Conservation (phyloP, 169 alveolate species). For the Babesia ovis region DNA sequence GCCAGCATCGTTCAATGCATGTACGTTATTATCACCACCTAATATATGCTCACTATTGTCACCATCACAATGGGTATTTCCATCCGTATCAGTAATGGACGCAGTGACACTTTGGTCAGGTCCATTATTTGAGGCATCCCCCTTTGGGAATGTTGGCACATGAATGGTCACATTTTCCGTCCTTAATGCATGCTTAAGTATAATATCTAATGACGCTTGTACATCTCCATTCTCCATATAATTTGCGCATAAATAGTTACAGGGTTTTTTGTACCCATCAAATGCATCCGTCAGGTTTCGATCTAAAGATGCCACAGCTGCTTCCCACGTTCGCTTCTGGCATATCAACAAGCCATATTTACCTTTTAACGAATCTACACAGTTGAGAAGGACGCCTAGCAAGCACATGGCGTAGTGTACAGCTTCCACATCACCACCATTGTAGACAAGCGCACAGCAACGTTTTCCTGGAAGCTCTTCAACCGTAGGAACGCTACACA, state of each 20-base stretch:
- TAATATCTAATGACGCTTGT: neutral
- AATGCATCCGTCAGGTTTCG: slow-evolving; percentile 6
- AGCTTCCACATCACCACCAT: slow-evolving; percentile 15
- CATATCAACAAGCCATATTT: slow-evolving; percentile 33
- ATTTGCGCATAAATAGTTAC: neutral
- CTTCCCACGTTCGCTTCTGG: slow-evolving; percentile 20
- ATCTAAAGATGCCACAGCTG: neutral
- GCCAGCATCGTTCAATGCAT: neutral
- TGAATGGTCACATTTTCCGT: neutral
- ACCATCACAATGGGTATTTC: neutral
- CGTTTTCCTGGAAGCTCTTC: neutral
- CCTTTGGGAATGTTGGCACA: neutral
- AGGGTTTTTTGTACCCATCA: neutral
- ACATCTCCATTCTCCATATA: neutral
- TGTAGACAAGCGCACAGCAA: slow-evolving; percentile 34
- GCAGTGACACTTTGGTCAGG: slow-evolving; percentile 8
- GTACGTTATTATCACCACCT: neutral
- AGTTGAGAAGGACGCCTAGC: slow-evolving; percentile 31
- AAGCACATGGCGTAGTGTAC: slow-evolving; percentile 29
- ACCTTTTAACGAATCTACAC: slow-evolving; percentile 12
- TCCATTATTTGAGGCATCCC: neutral
- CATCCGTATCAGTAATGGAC: neutral
- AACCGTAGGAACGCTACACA: neutral
- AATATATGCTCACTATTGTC: neutral
- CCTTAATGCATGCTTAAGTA: slow-evolving; percentile 21